Evolutionary conservation across 768 basidiomycete species (phyloP).

Genomic region (Lactifluus volemus): DNA sequence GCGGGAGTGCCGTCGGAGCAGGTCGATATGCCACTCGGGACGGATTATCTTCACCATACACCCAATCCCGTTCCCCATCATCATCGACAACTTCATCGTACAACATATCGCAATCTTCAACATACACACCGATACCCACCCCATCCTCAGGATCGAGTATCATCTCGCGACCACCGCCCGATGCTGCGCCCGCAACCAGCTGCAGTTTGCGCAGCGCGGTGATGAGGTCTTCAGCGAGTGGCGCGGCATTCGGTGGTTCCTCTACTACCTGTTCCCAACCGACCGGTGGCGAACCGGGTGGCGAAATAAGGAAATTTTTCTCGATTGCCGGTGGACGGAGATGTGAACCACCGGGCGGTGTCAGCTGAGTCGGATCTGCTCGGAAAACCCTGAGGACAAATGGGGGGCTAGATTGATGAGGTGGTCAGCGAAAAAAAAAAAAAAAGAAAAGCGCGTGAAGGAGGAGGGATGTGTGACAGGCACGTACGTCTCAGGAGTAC

Average conservation of each 20-base stretch:
- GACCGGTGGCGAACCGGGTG: constrained; percentile 93
- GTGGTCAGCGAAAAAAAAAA: neutral
- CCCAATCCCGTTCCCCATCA: constrained; percentile 41
- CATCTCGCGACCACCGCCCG: constrained; percentile 39
- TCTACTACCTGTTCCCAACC: constrained; percentile 93
- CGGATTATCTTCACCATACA: constrained; percentile 43
- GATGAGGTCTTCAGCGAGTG: constrained; percentile 85
- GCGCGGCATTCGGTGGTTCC: constrained; percentile 77
- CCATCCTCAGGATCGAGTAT: constrained; percentile 62
- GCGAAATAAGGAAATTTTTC: constrained; percentile 96
- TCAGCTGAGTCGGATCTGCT: constrained; percentile 55
- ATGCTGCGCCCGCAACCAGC: constrained; percentile 29
- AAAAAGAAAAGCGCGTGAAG: too few relatives aligned
- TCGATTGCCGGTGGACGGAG: constrained; percentile 72
- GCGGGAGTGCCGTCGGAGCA: constrained; percentile 49
- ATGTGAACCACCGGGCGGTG: constrained; percentile 22
- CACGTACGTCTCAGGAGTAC: constrained; percentile 41
- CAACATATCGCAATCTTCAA: constrained; percentile 57
- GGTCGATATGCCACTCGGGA: constrained; percentile 43
- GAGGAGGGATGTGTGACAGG: neutral
- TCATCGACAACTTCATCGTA: constrained; percentile 23
- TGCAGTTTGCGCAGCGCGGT: constrained; percentile 67
- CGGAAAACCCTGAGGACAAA: constrained; percentile 61
- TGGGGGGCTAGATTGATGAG: constrained; percentile 31
- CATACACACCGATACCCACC: constrained; percentile 67